Conservation (phyloP, 345 rosid species). For the Acer saccharum region DNA sequence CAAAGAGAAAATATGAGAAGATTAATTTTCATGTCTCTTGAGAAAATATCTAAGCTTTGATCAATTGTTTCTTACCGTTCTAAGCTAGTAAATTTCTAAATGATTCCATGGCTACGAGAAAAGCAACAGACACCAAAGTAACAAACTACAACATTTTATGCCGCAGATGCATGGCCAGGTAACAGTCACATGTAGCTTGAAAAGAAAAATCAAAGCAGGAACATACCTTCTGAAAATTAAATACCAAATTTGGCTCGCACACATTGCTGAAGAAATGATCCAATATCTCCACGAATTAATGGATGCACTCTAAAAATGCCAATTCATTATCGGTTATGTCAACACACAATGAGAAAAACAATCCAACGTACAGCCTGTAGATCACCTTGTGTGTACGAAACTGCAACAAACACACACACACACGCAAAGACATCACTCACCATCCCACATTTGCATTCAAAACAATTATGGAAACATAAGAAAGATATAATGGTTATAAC, state of each 20-base stretch:
- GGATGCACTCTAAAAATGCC: constrained; percentile 92
- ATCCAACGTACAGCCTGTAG: constrained; percentile 93
- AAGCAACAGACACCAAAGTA: too few species aligned
- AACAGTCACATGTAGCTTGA: not conserved
- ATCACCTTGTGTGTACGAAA: constrained; percentile 94
- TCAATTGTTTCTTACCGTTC: not conserved
- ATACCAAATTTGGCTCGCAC: constrained; percentile 94
- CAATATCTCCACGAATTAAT: constrained; percentile 91
- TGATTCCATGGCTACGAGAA: not conserved
- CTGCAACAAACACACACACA: constrained; percentile 37
- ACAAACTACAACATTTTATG: not conserved
- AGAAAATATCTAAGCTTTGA: not conserved
- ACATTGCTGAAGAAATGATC: constrained; percentile 99
- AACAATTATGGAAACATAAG: not conserved
- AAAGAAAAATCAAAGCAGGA: not conserved
- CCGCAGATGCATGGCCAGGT: not conserved
- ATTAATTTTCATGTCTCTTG: not conserved
- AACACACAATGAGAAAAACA: constrained; percentile 93
- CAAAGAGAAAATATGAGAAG: not conserved
- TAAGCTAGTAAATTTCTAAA: not conserved
- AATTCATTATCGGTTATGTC: constrained; percentile 94
- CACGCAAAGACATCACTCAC: not conserved
- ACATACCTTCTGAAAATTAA: constrained; percentile 92
- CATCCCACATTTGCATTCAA: not conserved
- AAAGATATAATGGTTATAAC: too few species aligned